Base-by-base conservation (phyloP, 2,329 filamentous ascomycete species). In the Aspergillus pseudotamarii region DNA sequence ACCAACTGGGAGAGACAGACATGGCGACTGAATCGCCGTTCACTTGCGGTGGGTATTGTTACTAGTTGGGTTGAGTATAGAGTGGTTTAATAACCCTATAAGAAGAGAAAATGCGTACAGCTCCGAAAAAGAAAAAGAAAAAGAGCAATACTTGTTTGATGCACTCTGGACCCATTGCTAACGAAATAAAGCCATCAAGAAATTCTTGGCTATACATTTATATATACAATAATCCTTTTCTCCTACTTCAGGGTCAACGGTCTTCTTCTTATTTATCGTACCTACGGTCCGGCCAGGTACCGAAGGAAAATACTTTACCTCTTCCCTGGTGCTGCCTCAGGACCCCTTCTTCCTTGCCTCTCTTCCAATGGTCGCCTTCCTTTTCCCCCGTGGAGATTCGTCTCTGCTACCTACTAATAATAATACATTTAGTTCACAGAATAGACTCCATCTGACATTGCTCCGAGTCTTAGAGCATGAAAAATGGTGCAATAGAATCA, bases 21-120 rank as follows among this genome's bases (percentile, higher is more conserved):
- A 19, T 51, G 48, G 26, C 26, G 26, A 4, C 48, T 51, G 48
- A 21, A 32, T 51, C 48, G 28, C 30, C 19, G 16, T 32, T 34
- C 28, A 6, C 21, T 50, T 50, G 46, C 2, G 46, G 48, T 51
- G 48, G 48, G 48, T 51, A 51, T 51, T 51, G 48, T 32, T 51
- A 51, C 48, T 51, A 60, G 58, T 46, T 46, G 50, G 58, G 58
- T 60, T 46, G 23, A 45, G 26, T 59, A 53, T 50, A 50, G 10
- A 50, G 46, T 50, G 46, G 46, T 50, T 28, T 5, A 50, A 14
- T 50, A 45, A 19, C 26, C 45, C 21, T 46, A 19, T 50, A 3
- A 50, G n/a, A 12, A 26, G 34, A 46, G 11, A 23, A 46, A 23
- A 46, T 21, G n/a, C 43, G 26, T 21, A 23, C 43, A 50, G 23